These are phyloP conservation scores for Aurantiochytrium sp. DNA, from an alignment of 108 stramenopile genomes.

Conservation along the genomic window DNA sequence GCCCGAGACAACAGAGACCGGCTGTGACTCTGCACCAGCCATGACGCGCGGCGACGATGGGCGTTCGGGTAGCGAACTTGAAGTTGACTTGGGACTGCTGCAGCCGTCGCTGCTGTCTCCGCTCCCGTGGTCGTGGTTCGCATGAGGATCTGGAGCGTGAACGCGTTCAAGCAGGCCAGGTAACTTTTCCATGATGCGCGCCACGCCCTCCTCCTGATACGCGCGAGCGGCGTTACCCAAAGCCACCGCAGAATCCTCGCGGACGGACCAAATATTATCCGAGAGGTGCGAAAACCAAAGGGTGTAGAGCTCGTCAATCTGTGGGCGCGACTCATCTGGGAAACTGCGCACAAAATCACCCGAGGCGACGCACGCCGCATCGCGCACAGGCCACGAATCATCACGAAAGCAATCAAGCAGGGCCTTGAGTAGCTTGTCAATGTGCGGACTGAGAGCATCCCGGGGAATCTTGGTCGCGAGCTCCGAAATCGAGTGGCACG, in stretches of 20 bases:
- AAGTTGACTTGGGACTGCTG: background rate
- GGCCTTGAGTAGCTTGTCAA: slow-evolving; percentile 52
- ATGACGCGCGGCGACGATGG: slow-evolving; percentile 34
- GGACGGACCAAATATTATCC: slow-evolving; percentile 92
- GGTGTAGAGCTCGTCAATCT: slow-evolving; percentile 68
- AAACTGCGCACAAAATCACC: slow-evolving; percentile 73
- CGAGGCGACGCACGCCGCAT: slow-evolving; percentile 88
- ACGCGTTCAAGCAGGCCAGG: background rate
- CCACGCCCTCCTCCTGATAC: slow-evolving; percentile 61
- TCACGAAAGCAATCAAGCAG: slow-evolving; percentile 93
- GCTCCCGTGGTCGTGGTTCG: slow-evolving; percentile 58
- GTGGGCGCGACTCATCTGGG: slow-evolving; percentile 72
- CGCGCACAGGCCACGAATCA: slow-evolving; percentile 94
- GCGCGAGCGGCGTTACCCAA: slow-evolving; percentile 75
- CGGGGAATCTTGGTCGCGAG: slow-evolving; percentile 65
- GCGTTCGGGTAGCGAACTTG: background rate
- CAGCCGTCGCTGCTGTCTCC: slow-evolving; percentile 42
- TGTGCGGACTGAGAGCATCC: slow-evolving; percentile 27
- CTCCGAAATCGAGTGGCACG: slow-evolving; percentile 90
- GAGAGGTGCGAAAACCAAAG: slow-evolving; percentile 86
- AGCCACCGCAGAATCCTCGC: slow-evolving; percentile 84
- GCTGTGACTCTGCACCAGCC: slow-evolving; percentile 12
- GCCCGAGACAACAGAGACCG: background rate
- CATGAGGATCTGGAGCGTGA: background rate
- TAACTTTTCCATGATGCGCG: slow-evolving; percentile 35